Conservation (phyloP, 176 grass and related monocot genomes). For the Rhynchospora breviuscula region DNA sequence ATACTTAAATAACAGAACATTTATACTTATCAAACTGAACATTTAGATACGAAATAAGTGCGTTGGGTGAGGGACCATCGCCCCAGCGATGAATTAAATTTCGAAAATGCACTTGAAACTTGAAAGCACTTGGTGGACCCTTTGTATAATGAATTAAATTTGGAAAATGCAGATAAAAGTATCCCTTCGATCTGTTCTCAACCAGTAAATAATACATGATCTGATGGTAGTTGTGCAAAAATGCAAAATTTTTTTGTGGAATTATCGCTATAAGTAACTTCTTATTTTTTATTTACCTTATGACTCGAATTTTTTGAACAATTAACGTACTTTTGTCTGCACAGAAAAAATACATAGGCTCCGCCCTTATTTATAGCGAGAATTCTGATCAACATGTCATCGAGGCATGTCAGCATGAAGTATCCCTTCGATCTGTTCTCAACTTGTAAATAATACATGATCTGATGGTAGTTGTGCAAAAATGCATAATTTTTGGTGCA, state of each 20-base stretch:
- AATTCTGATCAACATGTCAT: conserved; percentile 98
- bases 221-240: neutral
- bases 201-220: neutral
- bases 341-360: conserved; percentile 65
- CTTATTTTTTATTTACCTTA: neutral
- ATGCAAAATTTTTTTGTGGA: neutral
- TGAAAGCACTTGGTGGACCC: no score
- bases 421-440: conserved; percentile 66
- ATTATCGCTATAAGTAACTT: neutral
- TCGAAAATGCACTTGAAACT: no score
- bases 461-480: no score
- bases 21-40: no score
- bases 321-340: conserved; percentile 18
- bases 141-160: no score
- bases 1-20: no score
- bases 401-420: conserved; percentile 90
- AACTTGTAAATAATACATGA: no score
- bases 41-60: no score
- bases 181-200: no score
- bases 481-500: neutral
- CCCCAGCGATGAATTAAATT: no score
- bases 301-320: neutral
- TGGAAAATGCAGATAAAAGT: no score
- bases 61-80: no score
- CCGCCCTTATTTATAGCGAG: conserved; percentile 73